Conservation (phyloP, 495 filamentous ascomycete species). For the Melanomma pulvis-pyrius region DNA sequence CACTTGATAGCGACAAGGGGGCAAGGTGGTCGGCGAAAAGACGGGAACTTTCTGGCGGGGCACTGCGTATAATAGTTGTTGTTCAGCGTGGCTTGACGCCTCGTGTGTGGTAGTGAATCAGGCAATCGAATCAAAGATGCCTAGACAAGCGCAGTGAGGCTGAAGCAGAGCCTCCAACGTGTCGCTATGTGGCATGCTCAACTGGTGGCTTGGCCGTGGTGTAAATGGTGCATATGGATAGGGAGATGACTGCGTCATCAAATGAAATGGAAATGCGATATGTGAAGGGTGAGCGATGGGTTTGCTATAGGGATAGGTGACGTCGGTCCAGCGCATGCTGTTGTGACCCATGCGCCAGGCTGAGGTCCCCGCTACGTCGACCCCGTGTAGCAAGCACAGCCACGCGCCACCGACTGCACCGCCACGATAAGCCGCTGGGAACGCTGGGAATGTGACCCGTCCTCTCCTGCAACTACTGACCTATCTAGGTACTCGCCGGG, state of each 20-base stretch:
- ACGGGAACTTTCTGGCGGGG: not conserved
- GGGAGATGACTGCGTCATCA: not conserved
- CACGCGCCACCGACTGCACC: slow-evolving; percentile 4
- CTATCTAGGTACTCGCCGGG: too few relatives aligned
- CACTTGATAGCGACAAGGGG: not conserved
- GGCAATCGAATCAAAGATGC: slow-evolving; percentile 1
- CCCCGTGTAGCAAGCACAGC: not conserved
- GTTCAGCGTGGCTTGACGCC: not conserved
- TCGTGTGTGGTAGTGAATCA: not conserved
- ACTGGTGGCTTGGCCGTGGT: not conserved
- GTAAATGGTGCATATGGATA: not conserved
- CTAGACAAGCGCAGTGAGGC: slow-evolving; percentile 5
- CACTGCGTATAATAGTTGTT: not conserved
- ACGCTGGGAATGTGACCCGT: too few relatives aligned
- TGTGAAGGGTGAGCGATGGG: not conserved
- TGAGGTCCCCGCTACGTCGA: not conserved
- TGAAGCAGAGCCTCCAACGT: slow-evolving; percentile 16
- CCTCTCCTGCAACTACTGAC: too few relatives aligned
- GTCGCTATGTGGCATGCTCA: slow-evolving; percentile 11
- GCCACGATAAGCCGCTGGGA: not conserved
- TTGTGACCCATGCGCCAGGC: not conserved
- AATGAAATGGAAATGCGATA: not conserved
- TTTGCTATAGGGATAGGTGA: not conserved
- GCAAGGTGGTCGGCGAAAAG: not conserved
- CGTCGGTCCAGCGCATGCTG: slow-evolving; percentile 2